A percentile compares a stretch with the other conserved stretches of the same genome.
phyloP scores from a whole-genome alignment of 2,329 filamentous ascomycete genomes.

The Phoma herbarum region DNA sequence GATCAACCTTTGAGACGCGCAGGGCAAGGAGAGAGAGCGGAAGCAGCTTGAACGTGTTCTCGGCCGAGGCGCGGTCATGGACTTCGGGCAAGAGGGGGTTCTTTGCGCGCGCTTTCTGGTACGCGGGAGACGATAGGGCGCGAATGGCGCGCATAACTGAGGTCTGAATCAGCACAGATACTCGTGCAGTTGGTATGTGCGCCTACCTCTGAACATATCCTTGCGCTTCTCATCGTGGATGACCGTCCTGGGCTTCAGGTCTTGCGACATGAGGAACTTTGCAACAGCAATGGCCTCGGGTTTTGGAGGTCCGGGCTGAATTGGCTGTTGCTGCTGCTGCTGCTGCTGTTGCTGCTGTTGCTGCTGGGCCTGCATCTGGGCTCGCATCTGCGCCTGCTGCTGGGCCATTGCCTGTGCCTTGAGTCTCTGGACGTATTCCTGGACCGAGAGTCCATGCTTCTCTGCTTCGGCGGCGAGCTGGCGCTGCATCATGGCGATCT shows the following conservation, averaged over 20 bases:
- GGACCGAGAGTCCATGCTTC: slow-evolving; percentile 84
- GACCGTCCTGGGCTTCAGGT: slow-evolving; percentile 87
- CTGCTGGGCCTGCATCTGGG: slow-evolving; percentile 46
- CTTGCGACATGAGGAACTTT: slow-evolving; percentile 82
- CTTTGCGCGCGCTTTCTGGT: slow-evolving; percentile 87
- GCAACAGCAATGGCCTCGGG: slow-evolving; percentile 89
- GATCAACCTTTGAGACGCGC: slow-evolving; percentile 82
- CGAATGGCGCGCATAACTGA: slow-evolving; percentile 95
- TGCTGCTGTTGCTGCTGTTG: slow-evolving; percentile 48
- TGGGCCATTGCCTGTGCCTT: slow-evolving; percentile 64
- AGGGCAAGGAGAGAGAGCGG: slow-evolving; percentile 94
- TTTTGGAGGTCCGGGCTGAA: slow-evolving; percentile 81
- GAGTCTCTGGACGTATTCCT: slow-evolving; percentile 74
- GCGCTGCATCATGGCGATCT: slow-evolving; percentile 83
- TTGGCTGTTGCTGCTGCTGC: slow-evolving; percentile 63
- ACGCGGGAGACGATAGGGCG: slow-evolving; percentile 86
- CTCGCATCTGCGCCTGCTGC: slow-evolving; percentile 56
- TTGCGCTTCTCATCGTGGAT: slow-evolving; percentile 96
- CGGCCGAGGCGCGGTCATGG: slow-evolving; percentile 84
- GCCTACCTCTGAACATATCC: slow-evolving; percentile 92
- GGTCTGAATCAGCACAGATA: slow-evolving; percentile 1
- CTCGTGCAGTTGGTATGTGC: background rate
- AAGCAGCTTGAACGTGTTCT: slow-evolving; percentile 93
- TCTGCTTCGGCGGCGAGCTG: slow-evolving; percentile 84
- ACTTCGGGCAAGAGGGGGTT: slow-evolving; percentile 89